phyloP scores from a whole-genome alignment of 164 flowering plant genomes.

The Vitis vinifera region DNA sequence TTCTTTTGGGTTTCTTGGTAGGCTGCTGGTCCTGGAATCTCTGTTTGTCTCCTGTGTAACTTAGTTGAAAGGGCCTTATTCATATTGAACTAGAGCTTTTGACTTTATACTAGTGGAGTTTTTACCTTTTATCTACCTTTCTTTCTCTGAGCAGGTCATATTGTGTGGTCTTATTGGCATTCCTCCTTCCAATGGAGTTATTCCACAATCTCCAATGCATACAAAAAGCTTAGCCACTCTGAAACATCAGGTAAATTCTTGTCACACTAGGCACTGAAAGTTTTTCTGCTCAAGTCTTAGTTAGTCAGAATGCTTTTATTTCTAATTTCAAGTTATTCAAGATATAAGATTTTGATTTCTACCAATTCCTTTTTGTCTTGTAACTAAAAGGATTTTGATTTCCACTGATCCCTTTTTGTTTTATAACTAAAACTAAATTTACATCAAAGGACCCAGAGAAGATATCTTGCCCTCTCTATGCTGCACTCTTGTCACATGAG shows the following conservation, averaged over 20 bases:
- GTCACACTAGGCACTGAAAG: neutral
- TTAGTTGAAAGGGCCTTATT: neutral
- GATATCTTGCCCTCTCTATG: neutral
- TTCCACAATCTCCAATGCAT: conserved; percentile 99
- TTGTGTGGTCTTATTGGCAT: conserved; percentile 90
- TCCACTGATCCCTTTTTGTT: too few relatives aligned
- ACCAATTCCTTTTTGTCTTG: neutral
- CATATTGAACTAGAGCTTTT: neutral
- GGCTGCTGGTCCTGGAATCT: conserved; percentile 12
- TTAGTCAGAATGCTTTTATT: neutral
- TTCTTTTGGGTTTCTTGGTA: conserved; percentile 90
- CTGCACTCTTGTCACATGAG: neutral
- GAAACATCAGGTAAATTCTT: conserved; percentile 75
- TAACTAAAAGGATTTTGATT: too few relatives aligned
- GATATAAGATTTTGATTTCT: neutral
- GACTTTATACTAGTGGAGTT: neutral
- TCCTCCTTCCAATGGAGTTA: conserved; percentile 97
- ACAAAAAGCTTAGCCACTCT: conserved; percentile 94
- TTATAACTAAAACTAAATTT: neutral
- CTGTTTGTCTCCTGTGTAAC: neutral
- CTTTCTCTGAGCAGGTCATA: conserved; percentile 43
- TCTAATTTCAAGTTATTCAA: neutral
- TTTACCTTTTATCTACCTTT: neutral
- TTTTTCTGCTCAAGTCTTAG: neutral
- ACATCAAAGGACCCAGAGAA: neutral